phyloP scores from a whole-genome alignment of 202 grass and related monocot species.

The Saccharum hybrid region DNA sequence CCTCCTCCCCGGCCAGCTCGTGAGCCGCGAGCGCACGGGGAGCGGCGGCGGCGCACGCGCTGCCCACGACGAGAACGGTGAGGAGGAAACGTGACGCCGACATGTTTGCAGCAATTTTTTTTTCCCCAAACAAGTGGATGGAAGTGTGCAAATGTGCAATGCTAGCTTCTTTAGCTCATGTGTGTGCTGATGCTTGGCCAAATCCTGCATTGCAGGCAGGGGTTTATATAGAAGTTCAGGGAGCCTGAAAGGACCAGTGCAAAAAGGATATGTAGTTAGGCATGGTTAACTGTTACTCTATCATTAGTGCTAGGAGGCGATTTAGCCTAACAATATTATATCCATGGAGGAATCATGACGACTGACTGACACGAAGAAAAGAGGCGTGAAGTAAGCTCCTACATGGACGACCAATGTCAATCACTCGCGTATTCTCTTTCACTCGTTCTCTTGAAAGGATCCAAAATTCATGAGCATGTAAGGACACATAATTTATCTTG shows the following conservation, averaged over 20 bases:
- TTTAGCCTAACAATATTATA: slow-evolving; percentile 29
- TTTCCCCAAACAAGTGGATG: neutral
- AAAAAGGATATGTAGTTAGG: slow-evolving; percentile 13
- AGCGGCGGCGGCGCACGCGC: neutral
- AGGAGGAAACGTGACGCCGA: slow-evolving; percentile 26
- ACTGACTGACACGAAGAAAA: slow-evolving; percentile 18
- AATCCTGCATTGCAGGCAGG: slow-evolving; percentile 26
- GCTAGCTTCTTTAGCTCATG: neutral
- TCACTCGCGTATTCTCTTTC: neutral
- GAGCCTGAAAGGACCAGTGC: neutral
- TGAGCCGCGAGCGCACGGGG: slow-evolving; percentile 17
- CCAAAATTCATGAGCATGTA: neutral
- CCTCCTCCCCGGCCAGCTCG: neutral
- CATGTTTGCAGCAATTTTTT: slow-evolving; percentile 28
- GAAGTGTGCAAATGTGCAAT: neutral
- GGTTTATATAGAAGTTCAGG: slow-evolving; percentile 50
- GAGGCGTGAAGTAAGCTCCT: slow-evolving; percentile 59
- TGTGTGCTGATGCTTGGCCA: neutral
- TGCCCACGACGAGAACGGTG: neutral
- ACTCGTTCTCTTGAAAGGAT: neutral
- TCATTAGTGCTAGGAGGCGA: neutral
- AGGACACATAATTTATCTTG: slow-evolving; percentile 17
- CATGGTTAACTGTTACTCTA: slow-evolving; percentile 18
- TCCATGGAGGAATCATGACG: slow-evolving; percentile 26
- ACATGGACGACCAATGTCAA: slow-evolving; percentile 12